These are phyloP conservation scores for Phyllosticta ampelicida DNA, from an alignment of 2,329 filamentous ascomycete species.

Conservation along the genomic window DNA sequence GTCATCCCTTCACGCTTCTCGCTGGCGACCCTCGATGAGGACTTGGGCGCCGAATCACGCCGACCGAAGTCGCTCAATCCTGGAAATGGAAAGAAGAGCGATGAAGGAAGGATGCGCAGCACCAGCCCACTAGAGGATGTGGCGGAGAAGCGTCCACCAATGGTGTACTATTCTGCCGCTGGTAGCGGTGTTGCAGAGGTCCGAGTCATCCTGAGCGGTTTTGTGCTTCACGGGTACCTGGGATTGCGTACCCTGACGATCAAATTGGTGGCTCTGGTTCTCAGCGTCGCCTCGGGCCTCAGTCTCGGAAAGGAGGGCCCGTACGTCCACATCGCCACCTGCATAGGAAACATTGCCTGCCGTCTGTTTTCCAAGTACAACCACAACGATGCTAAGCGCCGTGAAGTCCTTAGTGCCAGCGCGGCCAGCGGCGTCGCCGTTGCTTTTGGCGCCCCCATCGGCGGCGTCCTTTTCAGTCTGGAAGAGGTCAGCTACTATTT, in stretches of 20 bases:
- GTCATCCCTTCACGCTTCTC: constrained; percentile 82
- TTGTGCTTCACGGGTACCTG: constrained; percentile 91
- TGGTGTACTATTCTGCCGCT: constrained; percentile 92
- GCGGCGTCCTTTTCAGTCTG: constrained; percentile 82
- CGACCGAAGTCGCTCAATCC: constrained; percentile 26
- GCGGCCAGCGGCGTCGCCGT: constrained; percentile 88
- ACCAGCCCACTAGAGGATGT: constrained; percentile 32
- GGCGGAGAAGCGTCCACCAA: constrained; percentile 46
- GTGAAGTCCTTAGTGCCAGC: constrained; percentile 86
- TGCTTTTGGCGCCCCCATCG: constrained; percentile 83
- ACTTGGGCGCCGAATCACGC: constrained; percentile 56
- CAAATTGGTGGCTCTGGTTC: constrained; percentile 71
- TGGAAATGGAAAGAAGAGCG: constrained; percentile 27
- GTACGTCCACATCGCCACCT: constrained; percentile 94
- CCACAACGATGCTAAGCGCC: constrained; percentile 82
- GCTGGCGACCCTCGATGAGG: constrained; percentile 83
- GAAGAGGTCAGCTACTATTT: constrained; percentile 98
- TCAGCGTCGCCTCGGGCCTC: constrained; percentile 85
- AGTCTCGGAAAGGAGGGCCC: constrained; percentile 92
- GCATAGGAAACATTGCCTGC: constrained; percentile 89
- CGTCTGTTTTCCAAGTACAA: constrained; percentile 93
- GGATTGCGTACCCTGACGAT: constrained; percentile 77
- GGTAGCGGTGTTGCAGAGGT: constrained; percentile 96
- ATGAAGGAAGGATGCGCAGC: constrained; percentile 30
- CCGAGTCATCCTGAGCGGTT: constrained; percentile 94